Percentiles rank a stretch among this genome's conserved stretches.
phyloP scores from a whole-genome alignment of 2,329 filamentous ascomycete genomes.

The Alternaria tenuissima region DNA sequence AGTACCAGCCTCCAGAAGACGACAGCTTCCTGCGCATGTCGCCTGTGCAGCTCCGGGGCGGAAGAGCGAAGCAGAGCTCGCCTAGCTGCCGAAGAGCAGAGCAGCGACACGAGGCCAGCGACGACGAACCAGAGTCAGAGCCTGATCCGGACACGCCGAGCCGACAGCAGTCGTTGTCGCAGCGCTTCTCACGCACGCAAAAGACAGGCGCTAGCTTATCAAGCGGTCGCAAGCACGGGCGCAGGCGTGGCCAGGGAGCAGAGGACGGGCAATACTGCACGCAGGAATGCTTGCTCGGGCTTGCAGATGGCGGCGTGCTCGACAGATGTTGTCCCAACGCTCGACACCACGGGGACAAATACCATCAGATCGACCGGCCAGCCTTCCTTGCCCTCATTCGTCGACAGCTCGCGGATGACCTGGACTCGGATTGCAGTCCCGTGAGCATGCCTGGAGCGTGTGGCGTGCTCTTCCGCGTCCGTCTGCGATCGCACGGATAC shows the following conservation, averaged over 20 bases:
- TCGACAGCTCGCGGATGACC: constrained; percentile 27
- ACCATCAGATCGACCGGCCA: constrained; percentile 41
- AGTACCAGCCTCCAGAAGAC: too few species aligned
- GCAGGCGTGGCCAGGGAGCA: neutral
- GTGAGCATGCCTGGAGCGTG: constrained; percentile 46
- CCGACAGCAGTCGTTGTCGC: neutral
- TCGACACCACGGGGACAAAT: constrained; percentile 37
- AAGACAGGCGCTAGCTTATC: too few species aligned
- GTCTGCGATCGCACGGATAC: constrained; percentile 54
- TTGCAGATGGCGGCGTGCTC: neutral
- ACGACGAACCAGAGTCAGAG: neutral
- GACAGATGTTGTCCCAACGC: constrained; percentile 49
- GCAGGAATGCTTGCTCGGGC: neutral
- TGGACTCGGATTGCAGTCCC: constrained; percentile 31
- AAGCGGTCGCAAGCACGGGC: too few species aligned
- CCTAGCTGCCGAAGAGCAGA: neutral
- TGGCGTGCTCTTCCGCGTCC: constrained; percentile 54
- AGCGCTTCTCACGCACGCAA: neutral
- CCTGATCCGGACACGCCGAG: neutral
- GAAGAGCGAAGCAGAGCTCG: neutral
- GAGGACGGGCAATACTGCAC: neutral
- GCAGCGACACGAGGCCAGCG: neutral
- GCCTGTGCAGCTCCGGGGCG: neutral
- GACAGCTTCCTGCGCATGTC: neutral
- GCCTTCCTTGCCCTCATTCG: constrained; percentile 42